phyloP scores from a whole-genome alignment of 306 rosid species.

The Fagus sylvatica region DNA sequence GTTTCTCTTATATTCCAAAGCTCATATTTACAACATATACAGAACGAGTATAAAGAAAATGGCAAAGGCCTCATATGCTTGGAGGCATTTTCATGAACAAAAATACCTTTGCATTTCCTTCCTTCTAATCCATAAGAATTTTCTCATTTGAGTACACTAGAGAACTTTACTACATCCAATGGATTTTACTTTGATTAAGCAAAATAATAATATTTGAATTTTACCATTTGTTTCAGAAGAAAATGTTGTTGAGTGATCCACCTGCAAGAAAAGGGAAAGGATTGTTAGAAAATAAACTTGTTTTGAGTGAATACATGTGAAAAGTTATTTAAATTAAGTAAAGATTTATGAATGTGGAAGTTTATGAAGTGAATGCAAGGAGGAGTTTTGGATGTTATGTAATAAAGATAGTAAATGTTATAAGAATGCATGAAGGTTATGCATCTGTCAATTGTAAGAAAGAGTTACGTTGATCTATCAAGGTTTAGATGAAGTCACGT shows the following conservation, averaged over 20 bases:
- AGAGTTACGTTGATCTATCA: too few relatives aligned
- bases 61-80: not conserved
- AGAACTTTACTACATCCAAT: not conserved
- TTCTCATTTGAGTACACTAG: not conserved
- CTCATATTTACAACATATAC: not conserved
- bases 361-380: too few relatives aligned
- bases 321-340: too few relatives aligned
- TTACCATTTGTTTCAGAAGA: not conserved
- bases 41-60: not conserved
- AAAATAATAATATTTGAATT: constrained; percentile 3
- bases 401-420: too few relatives aligned
- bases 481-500: too few relatives aligned
- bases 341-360: too few relatives aligned
- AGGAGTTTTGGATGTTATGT: too few relatives aligned
- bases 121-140: not conserved
- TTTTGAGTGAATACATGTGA: too few relatives aligned
- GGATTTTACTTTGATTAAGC: constrained; percentile 3
- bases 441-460: too few relatives aligned
- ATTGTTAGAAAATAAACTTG: too few relatives aligned
- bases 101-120: not conserved
- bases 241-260: not conserved
- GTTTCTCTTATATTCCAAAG: not conserved
- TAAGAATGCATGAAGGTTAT: too few relatives aligned
- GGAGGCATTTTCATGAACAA: not conserved
- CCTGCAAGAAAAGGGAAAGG: not conserved